Evolutionary conservation across 352 stramenopile genomes (phyloP), one percentile per base, ranked within the genome.

Genomic region (Phytophthora kernoviae): DNA sequence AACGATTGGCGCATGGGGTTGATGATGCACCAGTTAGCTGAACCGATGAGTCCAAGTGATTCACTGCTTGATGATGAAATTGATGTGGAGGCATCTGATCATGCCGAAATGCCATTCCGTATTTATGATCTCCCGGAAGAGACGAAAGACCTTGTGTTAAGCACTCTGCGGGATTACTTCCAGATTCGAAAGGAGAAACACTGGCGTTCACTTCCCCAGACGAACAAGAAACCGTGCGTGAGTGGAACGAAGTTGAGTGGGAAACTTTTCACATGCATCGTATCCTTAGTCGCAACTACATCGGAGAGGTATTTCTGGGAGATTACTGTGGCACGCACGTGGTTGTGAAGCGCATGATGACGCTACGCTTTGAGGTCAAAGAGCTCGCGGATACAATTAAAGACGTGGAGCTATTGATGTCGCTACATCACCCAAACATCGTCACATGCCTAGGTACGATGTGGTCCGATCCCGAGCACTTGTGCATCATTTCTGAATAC

Each of bases 311-410:
- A 11, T 90, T 90, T 41, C 40, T 88, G 12, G 78, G 78, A 3
- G 76, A 88, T 33, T 87, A 86, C 44, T 76, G 74, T 26, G 72
- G 69, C 15, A 70, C 60, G 0, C 72, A 84, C 30, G 76, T 90
- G n/a, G 81, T 90, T 2, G 76, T 90, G 5, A 88, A 88, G 55
- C 81, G 81, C 1, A 64, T 90, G 49, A 88, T 88, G 74, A 90
- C 79, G 15, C 46, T 85, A 12, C 75, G 77, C 0, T 86, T 85
- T 43, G 68, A 85, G 34, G 65, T 87, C 12, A 71, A 75, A 7
- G 71, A 87, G 46, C 67, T 93, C 2, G 70, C 70, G 1, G 70
- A 88, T n/a, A 86, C 82, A 20, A 84, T 92, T 49, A 83, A 74
- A 46, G 85, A 96, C 41, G 71, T 94, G 10, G 83, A 91, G 36